Conservation (phyloP, 2,329 filamentous ascomycete genomes). For the Ophiostoma tasmaniense region DNA sequence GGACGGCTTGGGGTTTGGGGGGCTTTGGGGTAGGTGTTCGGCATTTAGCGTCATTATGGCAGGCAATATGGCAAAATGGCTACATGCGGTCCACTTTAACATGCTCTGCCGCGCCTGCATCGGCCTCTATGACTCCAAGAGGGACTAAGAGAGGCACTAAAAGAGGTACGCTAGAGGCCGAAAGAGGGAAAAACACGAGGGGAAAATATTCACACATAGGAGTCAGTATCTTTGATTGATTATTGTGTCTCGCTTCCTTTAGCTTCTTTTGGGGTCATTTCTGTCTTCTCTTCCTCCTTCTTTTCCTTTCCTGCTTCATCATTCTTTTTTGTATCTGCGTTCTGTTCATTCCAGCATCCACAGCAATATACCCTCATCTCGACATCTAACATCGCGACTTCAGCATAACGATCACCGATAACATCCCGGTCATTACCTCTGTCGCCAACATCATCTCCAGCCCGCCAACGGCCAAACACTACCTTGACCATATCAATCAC, state of each 20-base stretch:
- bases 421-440: background rate
- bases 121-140: background rate
- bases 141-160: background rate
- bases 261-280: background rate
- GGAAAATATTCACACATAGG: constrained; percentile 4
- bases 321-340: background rate
- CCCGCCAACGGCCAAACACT: background rate
- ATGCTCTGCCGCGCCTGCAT: background rate
- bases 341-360: background rate
- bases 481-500: too few species aligned
- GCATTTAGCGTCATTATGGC: background rate
- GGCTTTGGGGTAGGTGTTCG: background rate
- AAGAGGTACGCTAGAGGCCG: background rate
- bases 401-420: too few species aligned
- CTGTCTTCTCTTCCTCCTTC: background rate
- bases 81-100: background rate
- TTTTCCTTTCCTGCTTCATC: background rate
- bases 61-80: too few species aligned
- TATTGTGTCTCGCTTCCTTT: background rate
- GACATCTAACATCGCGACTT: background rate
- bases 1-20: background rate
- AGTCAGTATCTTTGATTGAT: background rate
- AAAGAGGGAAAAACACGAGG: constrained; percentile 4
- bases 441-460: background rate
- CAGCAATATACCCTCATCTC: background rate